These are phyloP conservation scores for Lentinula lateritia DNA, from an alignment of 768 basidiomycete genomes.

Conservation along the genomic window DNA sequence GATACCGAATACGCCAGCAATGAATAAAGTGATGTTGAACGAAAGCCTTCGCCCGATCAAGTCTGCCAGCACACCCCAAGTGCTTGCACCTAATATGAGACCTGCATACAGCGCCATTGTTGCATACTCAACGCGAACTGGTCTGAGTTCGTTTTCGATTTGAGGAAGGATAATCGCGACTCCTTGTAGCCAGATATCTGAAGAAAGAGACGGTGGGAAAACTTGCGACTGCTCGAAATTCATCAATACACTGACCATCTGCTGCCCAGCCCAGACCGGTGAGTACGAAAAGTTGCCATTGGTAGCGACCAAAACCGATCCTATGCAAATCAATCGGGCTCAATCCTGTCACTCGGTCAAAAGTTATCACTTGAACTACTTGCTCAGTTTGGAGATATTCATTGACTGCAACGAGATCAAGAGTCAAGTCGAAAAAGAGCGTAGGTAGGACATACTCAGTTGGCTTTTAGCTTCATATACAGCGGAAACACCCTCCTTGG, in stretches of 20 bases:
- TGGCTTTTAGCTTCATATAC: constrained; percentile 28
- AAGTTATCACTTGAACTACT: constrained; percentile 1
- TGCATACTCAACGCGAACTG: constrained; percentile 36
- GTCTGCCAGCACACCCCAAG: constrained; percentile 46
- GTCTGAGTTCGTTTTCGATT: constrained; percentile 36
- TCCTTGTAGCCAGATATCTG: constrained; percentile 43
- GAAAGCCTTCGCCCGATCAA: constrained; percentile 40
- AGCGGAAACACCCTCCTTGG: constrained; percentile 15
- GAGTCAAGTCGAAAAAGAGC: background rate
- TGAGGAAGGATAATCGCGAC: constrained; percentile 41
- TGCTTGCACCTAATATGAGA: constrained; percentile 41
- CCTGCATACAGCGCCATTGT: constrained; percentile 43
- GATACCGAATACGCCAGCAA: constrained; percentile 42
- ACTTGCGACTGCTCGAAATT: background rate
- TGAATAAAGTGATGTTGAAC: constrained; percentile 30
- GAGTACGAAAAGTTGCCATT: constrained; percentile 39
- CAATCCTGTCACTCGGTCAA: no score
- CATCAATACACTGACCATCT: constrained; percentile 32
- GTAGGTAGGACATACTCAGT: constrained; percentile 17
- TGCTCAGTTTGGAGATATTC: constrained; percentile 41
- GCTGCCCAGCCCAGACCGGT: constrained; percentile 45
- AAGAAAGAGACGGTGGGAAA: background rate
- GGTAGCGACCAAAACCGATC: constrained; percentile 47
- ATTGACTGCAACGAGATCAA: constrained; percentile 27
- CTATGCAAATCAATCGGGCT: constrained; percentile 15